Evolutionary conservation across 495 filamentous ascomycete genomes (phyloP).

Genomic region (Mycothermus thermophilus): DNA sequence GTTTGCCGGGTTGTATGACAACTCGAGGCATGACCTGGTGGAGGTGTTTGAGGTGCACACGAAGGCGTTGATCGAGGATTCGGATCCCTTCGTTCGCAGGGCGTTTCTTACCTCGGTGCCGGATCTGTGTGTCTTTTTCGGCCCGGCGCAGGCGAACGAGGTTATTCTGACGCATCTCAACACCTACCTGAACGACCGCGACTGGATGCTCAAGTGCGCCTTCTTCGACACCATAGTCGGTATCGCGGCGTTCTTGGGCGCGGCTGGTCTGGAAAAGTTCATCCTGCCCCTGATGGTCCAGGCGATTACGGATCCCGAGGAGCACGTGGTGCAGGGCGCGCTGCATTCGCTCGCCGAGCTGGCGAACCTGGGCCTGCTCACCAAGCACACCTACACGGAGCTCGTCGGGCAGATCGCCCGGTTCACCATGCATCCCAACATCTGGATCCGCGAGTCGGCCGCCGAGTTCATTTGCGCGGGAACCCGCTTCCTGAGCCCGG

Average conservation of each 20-base stretch:
- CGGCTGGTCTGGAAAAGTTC: conserved; percentile 80
- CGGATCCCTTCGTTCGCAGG: conserved; percentile 72
- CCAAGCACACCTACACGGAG: conserved; percentile 74
- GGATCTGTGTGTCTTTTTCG: conserved; percentile 89
- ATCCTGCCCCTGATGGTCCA: conserved; percentile 94
- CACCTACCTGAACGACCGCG: conserved; percentile 90
- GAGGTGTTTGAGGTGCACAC: conserved; percentile 75
- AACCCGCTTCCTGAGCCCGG: conserved; percentile 60
- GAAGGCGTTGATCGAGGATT: conserved; percentile 77
- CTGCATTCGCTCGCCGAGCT: conserved; percentile 80
- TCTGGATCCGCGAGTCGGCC: conserved; percentile 87
- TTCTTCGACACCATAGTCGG: conserved; percentile 94
- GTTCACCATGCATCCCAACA: conserved; percentile 84
- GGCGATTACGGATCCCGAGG: conserved; percentile 89
- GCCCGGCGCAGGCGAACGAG: conserved; percentile 75
- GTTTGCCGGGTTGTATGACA: conserved; percentile 73
- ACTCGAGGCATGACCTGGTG: conserved; percentile 60
- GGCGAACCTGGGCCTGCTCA: conserved; percentile 75
- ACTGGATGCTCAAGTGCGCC: conserved; percentile 93
- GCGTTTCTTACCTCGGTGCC: conserved; percentile 92
- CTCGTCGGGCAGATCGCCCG: conserved; percentile 64
- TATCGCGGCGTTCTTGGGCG: conserved; percentile 81
- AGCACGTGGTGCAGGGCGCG: conserved; percentile 86
- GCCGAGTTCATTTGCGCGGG: conserved; percentile 68
- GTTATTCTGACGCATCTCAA: conserved; percentile 91